Conservation (phyloP, 2,329 filamentous ascomycete species). For the Aureobasidium lini region DNA sequence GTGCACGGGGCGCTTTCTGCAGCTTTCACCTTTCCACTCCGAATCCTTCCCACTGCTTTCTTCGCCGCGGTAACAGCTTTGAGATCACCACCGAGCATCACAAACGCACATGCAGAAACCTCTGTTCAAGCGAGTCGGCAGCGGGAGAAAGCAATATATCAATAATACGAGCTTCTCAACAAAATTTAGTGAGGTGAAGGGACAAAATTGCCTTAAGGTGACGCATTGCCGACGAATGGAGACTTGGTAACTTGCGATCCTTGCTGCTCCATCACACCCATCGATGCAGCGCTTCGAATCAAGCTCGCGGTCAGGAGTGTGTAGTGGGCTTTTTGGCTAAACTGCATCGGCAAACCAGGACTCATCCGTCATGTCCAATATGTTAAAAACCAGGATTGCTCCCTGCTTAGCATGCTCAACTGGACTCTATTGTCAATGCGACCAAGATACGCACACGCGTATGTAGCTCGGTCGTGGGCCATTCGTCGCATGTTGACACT, state of each 20-base stretch:
- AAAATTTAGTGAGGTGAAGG: neutral
- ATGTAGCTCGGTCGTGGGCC: neutral
- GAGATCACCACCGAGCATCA: slow-evolving; percentile 3
- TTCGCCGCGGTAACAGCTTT: neutral
- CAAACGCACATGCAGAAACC: neutral
- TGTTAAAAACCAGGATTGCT: no score
- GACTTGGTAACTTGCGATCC: neutral
- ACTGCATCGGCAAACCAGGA: no score
- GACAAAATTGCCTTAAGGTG: neutral
- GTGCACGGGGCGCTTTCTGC: neutral
- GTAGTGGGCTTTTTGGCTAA: no score
- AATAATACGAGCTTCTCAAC: slow-evolving; percentile 9
- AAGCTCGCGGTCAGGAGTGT: no score
- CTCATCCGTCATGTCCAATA: no score
- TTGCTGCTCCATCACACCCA: neutral
- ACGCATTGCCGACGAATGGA: neutral
- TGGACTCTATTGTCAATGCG: neutral
- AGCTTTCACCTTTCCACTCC: neutral
- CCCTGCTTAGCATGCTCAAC: no score
- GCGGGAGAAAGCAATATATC: neutral
- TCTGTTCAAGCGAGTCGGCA: neutral
- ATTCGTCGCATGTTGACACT: neutral
- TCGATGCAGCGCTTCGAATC: no score
- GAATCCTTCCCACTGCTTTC: neutral
- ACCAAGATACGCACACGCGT: no score